These are phyloP conservation scores for Lichtheimia ornata DNA, from an alignment of 371 early-diverging fungal genomes.

Conservation along the genomic window DNA sequence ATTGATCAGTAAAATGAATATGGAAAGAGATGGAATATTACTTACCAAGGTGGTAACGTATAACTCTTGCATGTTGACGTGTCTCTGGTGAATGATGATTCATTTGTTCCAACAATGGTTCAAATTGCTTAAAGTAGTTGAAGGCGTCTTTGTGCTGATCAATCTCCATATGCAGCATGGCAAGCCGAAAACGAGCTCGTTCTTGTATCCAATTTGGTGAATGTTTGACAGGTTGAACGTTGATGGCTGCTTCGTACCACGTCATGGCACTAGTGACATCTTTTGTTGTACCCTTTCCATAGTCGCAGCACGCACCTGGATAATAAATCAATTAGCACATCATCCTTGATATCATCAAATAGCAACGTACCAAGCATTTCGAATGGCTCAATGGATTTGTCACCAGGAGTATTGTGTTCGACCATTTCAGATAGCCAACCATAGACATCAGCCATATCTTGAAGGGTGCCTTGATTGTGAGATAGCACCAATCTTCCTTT, in stretches of 20 bases:
- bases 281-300: slow-evolving; percentile 15
- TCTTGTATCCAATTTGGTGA: slow-evolving; percentile 27
- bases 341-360: neutral
- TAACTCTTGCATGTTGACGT: slow-evolving; percentile 25
- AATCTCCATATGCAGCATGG: slow-evolving; percentile 17
- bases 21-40: neutral
- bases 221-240: slow-evolving; percentile 4
- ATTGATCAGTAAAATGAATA: neutral
- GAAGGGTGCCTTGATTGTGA: slow-evolving; percentile 6
- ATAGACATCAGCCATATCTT: slow-evolving; percentile 5
- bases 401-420: slow-evolving; percentile 4
- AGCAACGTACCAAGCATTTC: slow-evolving; percentile 16
- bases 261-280: slow-evolving; percentile 16
- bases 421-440: slow-evolving; percentile 22
- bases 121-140: slow-evolving; percentile 7
- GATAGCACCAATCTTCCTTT: slow-evolving; percentile 11
- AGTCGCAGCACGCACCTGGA: slow-evolving; percentile 20
- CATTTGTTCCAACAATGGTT: slow-evolving; percentile 19
- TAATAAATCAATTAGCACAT: neutral
- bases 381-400: slow-evolving; percentile 17
- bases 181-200: slow-evolving; percentile 29
- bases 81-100: slow-evolving; percentile 29
- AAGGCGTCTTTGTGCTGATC: slow-evolving; percentile 20
- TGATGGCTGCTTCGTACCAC: slow-evolving; percentile 15
- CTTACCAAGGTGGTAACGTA: slow-evolving; percentile 34